Base-by-base conservation (phyloP, 2,329 filamentous ascomycete genomes). In the Paraphaeosphaeria minitans region DNA sequence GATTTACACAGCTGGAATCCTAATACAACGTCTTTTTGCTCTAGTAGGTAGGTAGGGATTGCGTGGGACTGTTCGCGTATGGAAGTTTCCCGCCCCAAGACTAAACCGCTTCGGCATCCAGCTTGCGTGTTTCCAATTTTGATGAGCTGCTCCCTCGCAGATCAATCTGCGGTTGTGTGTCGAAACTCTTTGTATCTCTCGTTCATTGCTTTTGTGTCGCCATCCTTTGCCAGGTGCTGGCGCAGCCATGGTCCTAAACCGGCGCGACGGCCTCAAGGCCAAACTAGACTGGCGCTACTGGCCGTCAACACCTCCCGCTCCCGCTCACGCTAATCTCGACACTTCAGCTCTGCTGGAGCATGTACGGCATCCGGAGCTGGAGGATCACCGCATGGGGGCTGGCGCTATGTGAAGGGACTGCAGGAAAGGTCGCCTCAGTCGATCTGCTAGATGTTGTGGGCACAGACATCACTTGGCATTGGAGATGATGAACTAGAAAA, bases 361-460 rank as follows among this genome's bases (percentile, higher is more conserved):
- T 21, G 37, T 50, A 16, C 37, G 43, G 8, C 56, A 59, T 49
- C 59, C 57, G 1, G 62, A 62, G 37, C 49, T 64, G 9, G 57
- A 60, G 43, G 62, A 64, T 47, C 49, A 56, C 29, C 24, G 48
- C 43, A 3, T 64, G 62, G 62, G 62, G 62, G 1, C 10, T 62
- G 13, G 31, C 31, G 13, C 41, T 52, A 24, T 57, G 57, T 51
- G 55, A 48, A 10, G 35, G 49, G 4, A n/a, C 27, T 4, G 7
- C 31, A 8, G 43, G 50, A 33, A 22, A 46, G 12, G 24, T 22
- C 29, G 51, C 43, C 10, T 22, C 19, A 21, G 22, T 54, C 7
- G 27, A 29, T 8, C 4, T 29, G 27, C 27, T 29, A 29, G 27
- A 29, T 29, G 27, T 29, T 29, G 27, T 29, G 8, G 27, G 27